Conservation (phyloP, 768 basidiomycete species). For the Tulasnella calospora region DNA sequence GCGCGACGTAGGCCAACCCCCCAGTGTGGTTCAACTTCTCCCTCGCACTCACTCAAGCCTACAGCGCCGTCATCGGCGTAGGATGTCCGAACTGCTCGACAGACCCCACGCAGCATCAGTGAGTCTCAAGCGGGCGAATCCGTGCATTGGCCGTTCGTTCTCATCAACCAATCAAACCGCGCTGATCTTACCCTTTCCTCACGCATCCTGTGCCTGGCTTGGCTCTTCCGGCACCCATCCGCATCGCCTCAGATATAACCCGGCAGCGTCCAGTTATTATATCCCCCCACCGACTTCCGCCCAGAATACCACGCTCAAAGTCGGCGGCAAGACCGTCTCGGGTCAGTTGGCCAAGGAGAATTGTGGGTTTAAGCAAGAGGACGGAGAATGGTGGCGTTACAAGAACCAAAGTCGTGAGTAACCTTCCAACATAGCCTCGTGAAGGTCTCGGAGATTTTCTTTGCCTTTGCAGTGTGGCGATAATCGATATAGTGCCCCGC, state of each 20-base stretch:
- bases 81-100: neutral
- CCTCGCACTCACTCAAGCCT: neutral
- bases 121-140: neutral
- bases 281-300: neutral
- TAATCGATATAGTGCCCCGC: neutral
- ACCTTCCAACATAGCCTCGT: neutral
- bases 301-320: neutral
- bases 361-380: slow-evolving; percentile 3
- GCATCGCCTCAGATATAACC: neutral
- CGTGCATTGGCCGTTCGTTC: neutral
- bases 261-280: neutral
- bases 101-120: neutral
- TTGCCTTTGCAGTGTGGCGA: no score
- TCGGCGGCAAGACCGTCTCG: neutral
- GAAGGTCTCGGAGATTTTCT: neutral
- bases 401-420: slow-evolving; percentile 15
- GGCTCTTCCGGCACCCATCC: neutral
- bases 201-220: neutral
- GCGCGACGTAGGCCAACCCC: neutral
- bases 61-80: neutral
- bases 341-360: slow-evolving; percentile 11
- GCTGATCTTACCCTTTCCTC: neutral
- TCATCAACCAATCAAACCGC: neutral
- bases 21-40: neutral
- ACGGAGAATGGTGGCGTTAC: slow-evolving; percentile 14